phyloP scores from a whole-genome alignment of 352 stramenopile genomes.

The Poterioochromonas sp. region DNA sequence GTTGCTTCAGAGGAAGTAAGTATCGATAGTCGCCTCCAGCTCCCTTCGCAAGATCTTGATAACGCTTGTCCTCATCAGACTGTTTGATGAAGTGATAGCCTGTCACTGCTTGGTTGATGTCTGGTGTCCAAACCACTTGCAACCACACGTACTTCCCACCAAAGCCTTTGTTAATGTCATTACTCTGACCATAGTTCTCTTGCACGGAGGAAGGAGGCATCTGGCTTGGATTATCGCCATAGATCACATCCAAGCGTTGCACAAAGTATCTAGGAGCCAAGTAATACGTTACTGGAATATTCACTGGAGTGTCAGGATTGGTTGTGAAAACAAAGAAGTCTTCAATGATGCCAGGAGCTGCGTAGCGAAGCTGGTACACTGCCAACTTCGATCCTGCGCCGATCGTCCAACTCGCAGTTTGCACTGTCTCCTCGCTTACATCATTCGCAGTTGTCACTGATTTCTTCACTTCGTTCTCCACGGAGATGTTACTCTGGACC shows the following conservation, averaged over 20 bases:
- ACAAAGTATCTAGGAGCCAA: neutral
- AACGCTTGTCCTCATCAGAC: too few relatives aligned
- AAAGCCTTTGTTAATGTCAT: too few relatives aligned
- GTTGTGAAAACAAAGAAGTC: slow-evolving; percentile 5
- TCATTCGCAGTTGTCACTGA: neutral
- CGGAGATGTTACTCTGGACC: neutral
- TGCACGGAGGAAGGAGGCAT: neutral
- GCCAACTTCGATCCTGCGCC: neutral
- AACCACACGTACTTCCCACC: too few relatives aligned
- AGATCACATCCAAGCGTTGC: neutral
- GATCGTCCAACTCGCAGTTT: slow-evolving; percentile 5
- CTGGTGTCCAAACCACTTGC: too few relatives aligned
- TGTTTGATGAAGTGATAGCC: too few relatives aligned
- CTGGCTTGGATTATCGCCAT: neutral
- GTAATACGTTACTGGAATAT: neutral
- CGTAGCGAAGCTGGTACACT: slow-evolving; percentile 2
- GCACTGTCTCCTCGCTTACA: neutral
- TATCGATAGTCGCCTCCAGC: too few relatives aligned
- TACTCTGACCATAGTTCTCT: too few relatives aligned
- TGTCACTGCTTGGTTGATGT: too few relatives aligned
- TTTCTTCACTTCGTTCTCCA: slow-evolving; percentile 10
- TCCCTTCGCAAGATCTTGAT: too few relatives aligned
- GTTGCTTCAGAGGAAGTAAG: too few relatives aligned
- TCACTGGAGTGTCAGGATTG: slow-evolving; percentile 1
- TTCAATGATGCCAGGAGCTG: slow-evolving; percentile 5